Conservation (phyloP, 306 rosid genomes). For the Dicorynia guianensis region DNA sequence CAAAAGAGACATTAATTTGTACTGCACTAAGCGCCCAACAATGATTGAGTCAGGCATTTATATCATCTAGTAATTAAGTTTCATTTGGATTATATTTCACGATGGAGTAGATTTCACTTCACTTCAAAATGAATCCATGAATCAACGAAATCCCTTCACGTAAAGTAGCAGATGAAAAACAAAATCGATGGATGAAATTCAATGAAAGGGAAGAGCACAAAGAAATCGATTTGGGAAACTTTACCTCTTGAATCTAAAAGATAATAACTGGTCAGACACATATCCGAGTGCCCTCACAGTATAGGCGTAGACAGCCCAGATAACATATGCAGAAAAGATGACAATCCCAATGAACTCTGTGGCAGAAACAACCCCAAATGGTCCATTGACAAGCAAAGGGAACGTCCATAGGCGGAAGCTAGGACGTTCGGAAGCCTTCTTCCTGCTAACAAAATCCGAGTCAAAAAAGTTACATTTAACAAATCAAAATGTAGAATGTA, state of each 20-base stretch:
- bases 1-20: no score
- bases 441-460: conserved; percentile 49
- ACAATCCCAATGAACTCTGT: conserved; percentile 81
- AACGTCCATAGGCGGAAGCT: conserved; percentile 82
- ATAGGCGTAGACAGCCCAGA: conserved; percentile 72
- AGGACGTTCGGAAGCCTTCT: conserved; percentile 57
- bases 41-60: conserved; percentile 19
- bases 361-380: conserved; percentile 89
- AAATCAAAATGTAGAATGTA: not conserved
- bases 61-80: not conserved
- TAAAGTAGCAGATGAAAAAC: not conserved
- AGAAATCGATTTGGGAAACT: not conserved
- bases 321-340: conserved; percentile 62
- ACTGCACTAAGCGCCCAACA: not conserved
- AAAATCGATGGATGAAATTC: not conserved
- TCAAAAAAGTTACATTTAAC: not conserved
- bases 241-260: conserved; percentile 58
- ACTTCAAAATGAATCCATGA: not conserved
- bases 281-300: conserved; percentile 41
- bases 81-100: not conserved
- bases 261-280: conserved; percentile 16
- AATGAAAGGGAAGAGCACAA: not conserved
- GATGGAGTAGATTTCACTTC: not conserved
- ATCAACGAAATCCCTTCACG: conserved; percentile 11
- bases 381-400: conserved; percentile 84